These are phyloP conservation scores for Sanguinoderma infundibulare DNA, from an alignment of 1,284 basidiomycete genomes.

Conservation along the genomic window DNA sequence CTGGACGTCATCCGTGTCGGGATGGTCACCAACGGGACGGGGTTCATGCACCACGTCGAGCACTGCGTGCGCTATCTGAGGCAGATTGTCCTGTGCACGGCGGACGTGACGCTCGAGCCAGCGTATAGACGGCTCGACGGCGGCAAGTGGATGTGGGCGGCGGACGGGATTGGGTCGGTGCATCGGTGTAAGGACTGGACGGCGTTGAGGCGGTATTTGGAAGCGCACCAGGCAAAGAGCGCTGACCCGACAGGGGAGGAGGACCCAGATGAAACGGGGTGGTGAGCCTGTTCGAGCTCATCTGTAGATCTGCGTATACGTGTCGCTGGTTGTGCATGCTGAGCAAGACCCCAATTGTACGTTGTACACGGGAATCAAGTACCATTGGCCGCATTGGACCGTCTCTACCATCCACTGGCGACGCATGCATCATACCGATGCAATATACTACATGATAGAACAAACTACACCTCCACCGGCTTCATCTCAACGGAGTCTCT, in stretches of 20 bases:
- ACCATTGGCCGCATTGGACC: neutral
- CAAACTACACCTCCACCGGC: constrained; percentile 1
- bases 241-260: neutral
- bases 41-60: constrained; percentile 35
- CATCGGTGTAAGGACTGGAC: constrained; percentile 41
- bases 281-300: neutral
- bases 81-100: constrained; percentile 41
- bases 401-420: neutral
- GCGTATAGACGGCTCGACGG: constrained; percentile 29
- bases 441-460: too few relatives aligned
- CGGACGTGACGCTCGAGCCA: constrained; percentile 44
- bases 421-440: too few relatives aligned
- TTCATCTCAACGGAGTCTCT: neutral
- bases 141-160: constrained; percentile 21
- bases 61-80: constrained; percentile 46
- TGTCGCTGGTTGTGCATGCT: neutral
- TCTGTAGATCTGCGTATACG: neutral
- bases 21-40: constrained; percentile 21
- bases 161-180: constrained; percentile 24
- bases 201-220: constrained; percentile 6
- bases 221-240: constrained; percentile 4
- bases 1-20: constrained; percentile 29
- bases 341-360: too few relatives aligned
- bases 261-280: neutral
- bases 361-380: neutral